phyloP scores from a whole-genome alignment of 768 basidiomycete species.

The Suillus ampliporus region DNA sequence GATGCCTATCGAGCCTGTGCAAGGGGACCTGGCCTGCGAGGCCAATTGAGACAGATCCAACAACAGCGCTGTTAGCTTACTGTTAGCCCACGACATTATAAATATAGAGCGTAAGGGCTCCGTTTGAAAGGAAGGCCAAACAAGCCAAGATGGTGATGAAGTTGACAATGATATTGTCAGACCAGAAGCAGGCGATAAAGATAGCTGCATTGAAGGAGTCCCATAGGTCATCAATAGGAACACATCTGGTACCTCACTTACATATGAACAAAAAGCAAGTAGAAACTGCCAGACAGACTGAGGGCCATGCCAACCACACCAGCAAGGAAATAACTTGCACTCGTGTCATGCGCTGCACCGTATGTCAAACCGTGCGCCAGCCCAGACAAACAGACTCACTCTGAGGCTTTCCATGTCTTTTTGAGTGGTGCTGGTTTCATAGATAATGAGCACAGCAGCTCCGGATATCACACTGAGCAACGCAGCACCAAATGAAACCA shows the following conservation, averaged over 20 bases:
- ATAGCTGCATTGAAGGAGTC: neutral
- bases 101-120: neutral
- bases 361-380: neutral
- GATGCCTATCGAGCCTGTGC: neutral
- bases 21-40: neutral
- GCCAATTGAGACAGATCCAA: neutral
- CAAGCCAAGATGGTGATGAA: neutral
- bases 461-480: conserved; percentile 8
- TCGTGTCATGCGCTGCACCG: neutral
- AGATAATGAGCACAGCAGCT: conserved; percentile 3
- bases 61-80: neutral
- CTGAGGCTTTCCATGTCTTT: conserved; percentile 3
- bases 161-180: neutral
- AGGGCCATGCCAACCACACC: conserved; percentile 4
- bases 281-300: conserved; percentile 1
- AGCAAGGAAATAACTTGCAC: neutral
- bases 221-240: neutral
- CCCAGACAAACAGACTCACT: neutral
- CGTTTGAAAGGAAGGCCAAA: neutral
- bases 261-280: conserved; percentile 2
- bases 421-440: neutral
- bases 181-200: conserved; percentile 1
- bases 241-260: neutral
- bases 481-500: conserved; percentile 1
- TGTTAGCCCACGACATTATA: neutral